A percentile compares a stretch with the other conserved stretches of the same genome.
phyloP scores from a whole-genome alignment of 495 filamentous ascomycete genomes.

The Bathelium albidoporum region DNA sequence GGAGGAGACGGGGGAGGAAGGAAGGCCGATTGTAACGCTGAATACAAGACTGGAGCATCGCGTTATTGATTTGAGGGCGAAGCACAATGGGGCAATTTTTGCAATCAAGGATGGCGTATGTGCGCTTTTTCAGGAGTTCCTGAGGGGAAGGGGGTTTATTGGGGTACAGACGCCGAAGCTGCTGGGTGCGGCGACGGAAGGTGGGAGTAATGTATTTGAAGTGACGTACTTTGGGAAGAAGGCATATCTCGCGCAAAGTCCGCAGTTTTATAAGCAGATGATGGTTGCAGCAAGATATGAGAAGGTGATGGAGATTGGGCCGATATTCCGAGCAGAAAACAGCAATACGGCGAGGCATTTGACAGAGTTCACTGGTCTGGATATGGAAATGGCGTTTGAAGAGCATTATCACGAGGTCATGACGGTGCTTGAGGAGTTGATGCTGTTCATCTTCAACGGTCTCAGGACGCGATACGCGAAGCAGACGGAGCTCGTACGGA shows the following conservation, averaged over 20 bases:
- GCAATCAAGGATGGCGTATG: conserved; percentile 33
- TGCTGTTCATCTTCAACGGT: conserved; percentile 38
- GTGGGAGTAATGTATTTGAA: conserved; percentile 36
- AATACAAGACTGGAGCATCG: conserved; percentile 36
- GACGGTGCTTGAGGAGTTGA: conserved; percentile 32
- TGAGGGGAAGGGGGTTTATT: conserved; percentile 28
- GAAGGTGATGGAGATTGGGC: conserved; percentile 35
- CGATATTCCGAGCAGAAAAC: conserved; percentile 39
- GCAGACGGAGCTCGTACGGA: conserved; percentile 35
- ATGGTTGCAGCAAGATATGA: conserved; percentile 33
- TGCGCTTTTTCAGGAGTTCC: conserved; percentile 33
- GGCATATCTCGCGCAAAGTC: conserved; percentile 36
- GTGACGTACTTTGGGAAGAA: conserved; percentile 34
- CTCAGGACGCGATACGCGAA: conserved; percentile 27
- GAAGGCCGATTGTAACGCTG: conserved; percentile 31
- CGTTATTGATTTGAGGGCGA: conserved; percentile 32
- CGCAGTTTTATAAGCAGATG: conserved; percentile 40
- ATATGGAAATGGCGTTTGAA: conserved; percentile 39
- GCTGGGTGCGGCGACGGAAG: conserved; percentile 33
- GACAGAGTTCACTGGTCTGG: conserved; percentile 38
- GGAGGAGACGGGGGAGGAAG: conserved; percentile 22
- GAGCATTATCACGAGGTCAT: conserved; percentile 40
- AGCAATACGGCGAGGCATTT: conserved; percentile 37
- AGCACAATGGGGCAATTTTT: conserved; percentile 37
- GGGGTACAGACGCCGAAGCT: conserved; percentile 33